Percentiles rank a stretch among this genome's conserved stretches.
These are phyloP conservation scores for Cyberlindnera mrakii DNA, from an alignment of 805 yeast species.

Conservation along the genomic window DNA sequence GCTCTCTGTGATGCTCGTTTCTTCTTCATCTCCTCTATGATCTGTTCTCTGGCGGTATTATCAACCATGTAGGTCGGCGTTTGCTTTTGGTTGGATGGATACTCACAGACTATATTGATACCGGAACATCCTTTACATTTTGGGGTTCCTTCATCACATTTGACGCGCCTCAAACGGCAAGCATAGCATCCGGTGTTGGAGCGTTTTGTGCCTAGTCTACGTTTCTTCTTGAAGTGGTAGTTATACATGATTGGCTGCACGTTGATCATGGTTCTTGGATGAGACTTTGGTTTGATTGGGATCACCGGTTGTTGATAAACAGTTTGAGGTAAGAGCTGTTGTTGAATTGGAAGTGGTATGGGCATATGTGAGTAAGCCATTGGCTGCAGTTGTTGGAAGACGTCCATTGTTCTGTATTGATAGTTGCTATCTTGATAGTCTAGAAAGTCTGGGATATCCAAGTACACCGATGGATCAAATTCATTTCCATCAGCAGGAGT, in stretches of 20 bases:
- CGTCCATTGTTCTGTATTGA: neutral
- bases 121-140: slow-evolving; percentile 46
- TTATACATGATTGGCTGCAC: neutral
- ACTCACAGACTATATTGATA: slow-evolving; percentile 8
- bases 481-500: neutral
- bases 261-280: neutral
- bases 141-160: slow-evolving; percentile 57
- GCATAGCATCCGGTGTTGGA: slow-evolving; percentile 38
- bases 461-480: neutral
- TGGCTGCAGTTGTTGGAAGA: too few species aligned
- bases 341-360: neutral
- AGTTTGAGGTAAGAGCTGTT: neutral
- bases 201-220: neutral
- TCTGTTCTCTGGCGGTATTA: slow-evolving; percentile 1
- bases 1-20: neutral
- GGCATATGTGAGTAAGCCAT: too few species aligned
- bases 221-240: neutral
- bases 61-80: slow-evolving; percentile 9
- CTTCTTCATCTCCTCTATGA: slow-evolving; percentile 5
- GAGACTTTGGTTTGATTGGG: neutral
- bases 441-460: neutral
- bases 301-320: neutral
- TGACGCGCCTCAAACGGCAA: slow-evolving; percentile 55
- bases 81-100: neutral
- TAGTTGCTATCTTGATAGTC: neutral